Evolutionary conservation across 768 basidiomycete genomes (phyloP), one percentile per base, ranked within the genome.

Genomic region (Tulasnella sp.): DNA sequence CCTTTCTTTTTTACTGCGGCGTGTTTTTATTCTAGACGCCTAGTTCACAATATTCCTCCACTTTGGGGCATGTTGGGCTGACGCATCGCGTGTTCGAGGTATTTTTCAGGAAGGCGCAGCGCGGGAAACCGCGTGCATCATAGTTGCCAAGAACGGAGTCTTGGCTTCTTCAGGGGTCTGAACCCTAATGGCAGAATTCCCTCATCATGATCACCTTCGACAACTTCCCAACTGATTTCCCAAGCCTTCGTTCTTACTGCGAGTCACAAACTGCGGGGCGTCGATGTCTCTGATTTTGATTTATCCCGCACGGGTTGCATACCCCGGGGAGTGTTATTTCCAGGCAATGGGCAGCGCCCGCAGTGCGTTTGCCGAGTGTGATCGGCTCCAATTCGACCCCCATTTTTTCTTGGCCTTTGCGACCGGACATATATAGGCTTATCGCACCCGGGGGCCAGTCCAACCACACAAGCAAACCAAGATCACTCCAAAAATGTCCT

Each of bases 201-300:
- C 62, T 68, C 62, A 0, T 52, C 24, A n/a, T 24, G 24, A 5
- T 52, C 24, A 5, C 39, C 39, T 40, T 40, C 39, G 39, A 40
- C 39, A 24, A 52, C 21, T 52, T 52, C 52, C 52, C 21, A 52
- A 68, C n/a, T n/a, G n/a, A n/a, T n/a, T n/a, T n/a, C n/a, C n/a
- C n/a, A n/a, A 68, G 62, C 18, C 31, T 68, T 12, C 31, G 31
- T 36, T 36, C 4, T 68, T 68, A 36, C 31, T 68, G 62, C 31
- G 62, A 68, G 62, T 68, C 62, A 68, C 34, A 68, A 68, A 68
- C 62, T 68, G 62, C 62, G 62, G n/a, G n/a, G 62, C 10, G 16
- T 68, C 16, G 1, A 44, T 44, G 42, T 7, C 10, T 16, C 19
- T 44, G 44, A 44, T 44, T 18, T 44, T 7, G 21, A 34, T 68